Evolutionary conservation across 1,139 yeast genomes (phyloP).

Genomic region (Groenewaldozyma auringiensis): DNA sequence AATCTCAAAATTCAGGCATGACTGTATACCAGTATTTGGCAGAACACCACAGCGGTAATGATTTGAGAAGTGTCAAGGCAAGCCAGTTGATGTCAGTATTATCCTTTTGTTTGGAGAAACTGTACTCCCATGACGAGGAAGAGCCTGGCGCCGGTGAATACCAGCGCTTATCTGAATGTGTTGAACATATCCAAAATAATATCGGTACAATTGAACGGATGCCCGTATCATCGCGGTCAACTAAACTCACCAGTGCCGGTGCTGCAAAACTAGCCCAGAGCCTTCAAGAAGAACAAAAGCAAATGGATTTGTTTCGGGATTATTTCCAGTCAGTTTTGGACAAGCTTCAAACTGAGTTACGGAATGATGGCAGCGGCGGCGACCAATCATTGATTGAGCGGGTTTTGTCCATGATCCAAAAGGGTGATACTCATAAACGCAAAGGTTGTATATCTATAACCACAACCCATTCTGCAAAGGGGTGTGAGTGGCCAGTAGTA

Average conservation of each 20-base stretch:
- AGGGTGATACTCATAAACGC: background rate
- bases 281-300: background rate
- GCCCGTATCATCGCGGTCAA: background rate
- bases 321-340: background rate
- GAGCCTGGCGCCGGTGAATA: background rate
- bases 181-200: background rate
- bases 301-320: background rate
- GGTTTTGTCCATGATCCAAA: background rate
- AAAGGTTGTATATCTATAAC: slow-evolving; percentile 26
- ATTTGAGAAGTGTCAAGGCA: background rate
- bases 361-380: too few relatives aligned
- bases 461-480: slow-evolving; percentile 86
- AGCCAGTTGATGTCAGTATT: background rate
- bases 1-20: background rate
- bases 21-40: background rate
- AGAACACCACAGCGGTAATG: background rate
- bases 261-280: background rate
- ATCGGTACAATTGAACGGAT: background rate
- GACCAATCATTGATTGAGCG: background rate
- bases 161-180: background rate
- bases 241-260: too few relatives aligned
- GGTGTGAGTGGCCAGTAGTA: slow-evolving; percentile 84
- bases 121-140: background rate
- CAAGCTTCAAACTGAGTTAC: background rate
- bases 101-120: background rate